These are phyloP conservation scores for Trichoderma erinaceum DNA, from an alignment of 495 filamentous ascomycete genomes.

Conservation along the genomic window DNA sequence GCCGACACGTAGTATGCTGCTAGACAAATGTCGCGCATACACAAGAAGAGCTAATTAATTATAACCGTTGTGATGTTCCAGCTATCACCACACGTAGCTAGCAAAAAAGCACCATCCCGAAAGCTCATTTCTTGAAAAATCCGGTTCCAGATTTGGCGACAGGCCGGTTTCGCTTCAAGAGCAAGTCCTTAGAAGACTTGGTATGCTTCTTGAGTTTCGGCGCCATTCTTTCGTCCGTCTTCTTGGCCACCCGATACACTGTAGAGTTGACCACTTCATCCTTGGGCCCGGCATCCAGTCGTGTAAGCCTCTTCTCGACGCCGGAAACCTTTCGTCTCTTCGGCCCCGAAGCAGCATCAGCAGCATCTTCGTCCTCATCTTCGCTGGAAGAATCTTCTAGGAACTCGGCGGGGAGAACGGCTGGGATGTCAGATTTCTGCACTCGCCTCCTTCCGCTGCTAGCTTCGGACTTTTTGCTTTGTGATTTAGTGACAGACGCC, in stretches of 20 bases:
- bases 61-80: neutral
- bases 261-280: constrained; percentile 37
- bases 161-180: constrained; percentile 31
- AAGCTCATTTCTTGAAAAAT: constrained; percentile 10
- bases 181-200: constrained; percentile 27
- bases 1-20: neutral
- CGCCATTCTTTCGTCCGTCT: constrained; percentile 31
- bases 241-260: constrained; percentile 35
- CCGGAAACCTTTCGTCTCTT: constrained; percentile 34
- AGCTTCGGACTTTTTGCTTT: constrained; percentile 9
- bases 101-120: neutral
- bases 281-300: constrained; percentile 26
- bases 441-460: constrained; percentile 20
- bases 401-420: constrained; percentile 40
- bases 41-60: neutral
- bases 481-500: neutral
- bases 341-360: constrained; percentile 19
- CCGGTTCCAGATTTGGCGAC: neutral
- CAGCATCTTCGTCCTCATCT: constrained; percentile 18
- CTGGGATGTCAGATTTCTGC: constrained; percentile 30
- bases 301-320: constrained; percentile 22
- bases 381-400: constrained; percentile 37
- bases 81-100: neutral
- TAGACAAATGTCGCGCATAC: neutral
- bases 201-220: constrained; percentile 33